Evolutionary conservation across 2,329 filamentous ascomycete genomes (phyloP).

Genomic region (Fonsecaea nubica): DNA sequence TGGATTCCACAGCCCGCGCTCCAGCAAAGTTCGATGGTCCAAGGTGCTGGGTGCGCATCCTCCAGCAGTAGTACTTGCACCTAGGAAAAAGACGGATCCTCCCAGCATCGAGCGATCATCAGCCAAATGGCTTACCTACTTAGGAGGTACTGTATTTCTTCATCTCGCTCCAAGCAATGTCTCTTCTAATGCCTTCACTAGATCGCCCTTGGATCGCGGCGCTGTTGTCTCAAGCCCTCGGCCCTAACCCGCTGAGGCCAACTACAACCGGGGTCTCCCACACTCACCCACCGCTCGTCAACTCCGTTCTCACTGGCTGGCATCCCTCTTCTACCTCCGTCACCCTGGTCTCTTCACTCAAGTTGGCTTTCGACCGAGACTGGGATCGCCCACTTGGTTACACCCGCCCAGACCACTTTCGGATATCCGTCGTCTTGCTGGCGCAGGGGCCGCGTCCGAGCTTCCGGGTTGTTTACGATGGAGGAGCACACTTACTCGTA

Average conservation of each 20-base stretch:
- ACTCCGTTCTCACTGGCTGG: slow-evolving; percentile 13
- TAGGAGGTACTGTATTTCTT: not conserved
- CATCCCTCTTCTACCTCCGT: not conserved
- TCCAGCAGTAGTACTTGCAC: not conserved
- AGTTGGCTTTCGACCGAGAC: slow-evolving; percentile 11
- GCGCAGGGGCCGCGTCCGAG: slow-evolving; percentile 12
- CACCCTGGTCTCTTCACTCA: slow-evolving; percentile 1
- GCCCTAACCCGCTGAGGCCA: not conserved
- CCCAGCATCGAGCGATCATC: not conserved
- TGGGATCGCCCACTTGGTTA: slow-evolving; percentile 20
- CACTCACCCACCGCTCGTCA: slow-evolving; percentile 9
- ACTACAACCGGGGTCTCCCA: not conserved
- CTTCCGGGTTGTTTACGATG: not conserved
- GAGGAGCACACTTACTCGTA: not conserved
- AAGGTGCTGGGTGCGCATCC: not conserved
- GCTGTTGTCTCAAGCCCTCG: slow-evolving; percentile 17
- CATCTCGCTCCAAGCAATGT: slow-evolving; percentile 1
- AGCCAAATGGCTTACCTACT: not conserved
- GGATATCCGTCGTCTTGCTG: slow-evolving; percentile 17
- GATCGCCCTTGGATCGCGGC: slow-evolving; percentile 1
- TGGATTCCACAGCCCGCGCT: not conserved
- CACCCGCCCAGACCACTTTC: slow-evolving; percentile 13
- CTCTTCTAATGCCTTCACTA: not conserved
- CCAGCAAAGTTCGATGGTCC: not conserved
- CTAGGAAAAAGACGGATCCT: not conserved